phyloP scores from a whole-genome alignment of 768 basidiomycete genomes.

The Rhizopogon vulgaris region DNA sequence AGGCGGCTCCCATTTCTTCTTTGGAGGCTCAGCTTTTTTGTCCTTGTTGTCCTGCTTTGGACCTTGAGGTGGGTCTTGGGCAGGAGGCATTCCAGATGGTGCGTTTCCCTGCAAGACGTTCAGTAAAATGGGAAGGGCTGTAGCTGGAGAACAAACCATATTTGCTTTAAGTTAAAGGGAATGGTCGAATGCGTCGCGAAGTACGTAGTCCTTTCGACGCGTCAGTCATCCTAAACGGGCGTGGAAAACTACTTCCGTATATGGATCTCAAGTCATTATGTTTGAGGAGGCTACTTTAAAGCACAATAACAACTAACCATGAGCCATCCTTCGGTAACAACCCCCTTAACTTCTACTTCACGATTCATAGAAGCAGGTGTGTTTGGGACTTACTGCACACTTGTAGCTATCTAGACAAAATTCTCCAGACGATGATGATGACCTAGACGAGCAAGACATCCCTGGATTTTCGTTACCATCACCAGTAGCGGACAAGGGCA shows the following conservation, averaged over 20 bases:
- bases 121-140: neutral
- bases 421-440: constrained; percentile 54
- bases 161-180: neutral
- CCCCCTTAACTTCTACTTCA: constrained; percentile 56
- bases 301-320: constrained; percentile 8
- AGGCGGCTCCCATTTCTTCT: constrained; percentile 99
- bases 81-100: constrained; percentile 51
- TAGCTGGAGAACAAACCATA: constrained; percentile 17
- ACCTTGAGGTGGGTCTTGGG: constrained; percentile 44
- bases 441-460: constrained; percentile 76
- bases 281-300: too few species aligned
- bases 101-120: constrained; percentile 58
- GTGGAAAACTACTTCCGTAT: neutral
- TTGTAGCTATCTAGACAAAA: constrained; percentile 5
- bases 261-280: neutral
- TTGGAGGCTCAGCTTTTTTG: constrained; percentile 43
- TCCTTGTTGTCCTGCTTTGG: constrained; percentile 39
- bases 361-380: constrained; percentile 79
- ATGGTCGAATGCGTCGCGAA: neutral
- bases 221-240: constrained; percentile 34
- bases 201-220: constrained; percentile 30
- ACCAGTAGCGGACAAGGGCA: constrained; percentile 59
- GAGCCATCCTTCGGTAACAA: constrained; percentile 22
- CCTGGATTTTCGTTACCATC: constrained; percentile 72
- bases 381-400: constrained; percentile 1